Base-by-base conservation (phyloP, 1,284 basidiomycete genomes). In the Tranzscheliella williamsii region DNA sequence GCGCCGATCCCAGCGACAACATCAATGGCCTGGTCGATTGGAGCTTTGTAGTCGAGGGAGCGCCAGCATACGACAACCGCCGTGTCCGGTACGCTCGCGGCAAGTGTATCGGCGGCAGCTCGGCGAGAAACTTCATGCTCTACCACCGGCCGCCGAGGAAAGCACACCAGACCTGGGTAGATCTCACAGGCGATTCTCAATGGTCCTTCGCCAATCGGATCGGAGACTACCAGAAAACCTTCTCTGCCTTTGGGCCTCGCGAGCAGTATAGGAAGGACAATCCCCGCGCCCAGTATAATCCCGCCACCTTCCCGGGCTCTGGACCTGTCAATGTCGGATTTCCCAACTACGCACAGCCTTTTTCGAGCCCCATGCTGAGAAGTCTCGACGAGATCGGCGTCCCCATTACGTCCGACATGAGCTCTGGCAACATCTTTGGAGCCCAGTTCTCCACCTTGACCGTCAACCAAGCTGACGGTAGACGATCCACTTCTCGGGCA, bases 381-480 rank as follows among this genome's bases (percentile, higher is more conserved):
- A 51, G 56, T 20, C 36, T 67, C 9, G 49, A 63, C 26, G 62
- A 71, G 24, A 29, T 63, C 5, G 68, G 70, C 18, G 52, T 57
- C 15, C 38, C 46, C 4, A 61, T 49, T 2, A 49, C 72, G 4
- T 42, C 65, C 31, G 65, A 67, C 11, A 56, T 67, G 43, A 78
- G 70, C 34, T 62, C 66, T 4, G 72, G 61, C 12, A 58, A 67
- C 38, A 51, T 75, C 5, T 52, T 69, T n/a, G 70, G 67, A n/a
- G 76, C 70, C 4, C 76, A 79, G 41, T 71, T 68, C 39, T 55
- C 53, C 18, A 53, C 54, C 8, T 23, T 53, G 32, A 65, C 67
- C 17, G 32, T 69, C 18, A 47, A 71, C 17, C 32, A 52, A 6
- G 24, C 29, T 12, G 44, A 45, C 18, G 57, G 65, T 4, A 48